phyloP scores from a whole-genome alignment of 225 moss, liverwort and hornwort genomes.

The Marchantia polymorpha region DNA sequence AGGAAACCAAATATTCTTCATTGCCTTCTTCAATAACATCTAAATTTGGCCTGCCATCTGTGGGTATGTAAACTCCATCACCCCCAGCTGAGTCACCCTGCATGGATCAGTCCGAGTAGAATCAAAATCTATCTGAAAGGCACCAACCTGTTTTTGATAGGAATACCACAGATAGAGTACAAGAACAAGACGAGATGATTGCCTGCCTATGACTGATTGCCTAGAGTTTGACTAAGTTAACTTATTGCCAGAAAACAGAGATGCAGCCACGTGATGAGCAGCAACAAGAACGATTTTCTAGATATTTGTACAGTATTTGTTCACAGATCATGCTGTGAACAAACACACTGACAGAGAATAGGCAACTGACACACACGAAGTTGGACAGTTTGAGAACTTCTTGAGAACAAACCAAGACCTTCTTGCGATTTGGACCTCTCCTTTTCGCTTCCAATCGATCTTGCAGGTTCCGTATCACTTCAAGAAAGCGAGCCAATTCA shows the following conservation, averaged over 20 bases:
- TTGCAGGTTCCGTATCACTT: conserved; percentile 88
- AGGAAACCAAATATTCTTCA: conserved; percentile 25
- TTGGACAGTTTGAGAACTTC: neutral
- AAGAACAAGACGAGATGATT: neutral
- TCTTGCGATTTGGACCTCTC: conserved; percentile 67
- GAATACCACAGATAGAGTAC: neutral
- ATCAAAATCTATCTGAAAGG: neutral
- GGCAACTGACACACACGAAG: neutral
- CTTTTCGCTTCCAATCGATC: conserved; percentile 71
- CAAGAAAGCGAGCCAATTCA: conserved; percentile 87
- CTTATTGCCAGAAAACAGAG: neutral
- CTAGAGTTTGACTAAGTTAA: neutral
- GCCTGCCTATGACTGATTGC: neutral
- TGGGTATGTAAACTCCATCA: conserved; percentile 15
- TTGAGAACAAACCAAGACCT: conserved; percentile 34
- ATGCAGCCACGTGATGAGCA: no score
- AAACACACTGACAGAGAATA: neutral
- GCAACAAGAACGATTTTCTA: no score
- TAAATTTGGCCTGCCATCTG: conserved; percentile 28
- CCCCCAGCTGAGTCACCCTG: conserved; percentile 19
- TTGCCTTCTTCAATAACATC: conserved; percentile 43
- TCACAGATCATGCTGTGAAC: neutral
- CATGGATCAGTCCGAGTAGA: neutral
- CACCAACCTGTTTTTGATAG: neutral
- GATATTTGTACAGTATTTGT: no score